phyloP scores from a whole-genome alignment of 2,329 filamentous ascomycete genomes.

The Neopestalotiopsis clavispora region DNA sequence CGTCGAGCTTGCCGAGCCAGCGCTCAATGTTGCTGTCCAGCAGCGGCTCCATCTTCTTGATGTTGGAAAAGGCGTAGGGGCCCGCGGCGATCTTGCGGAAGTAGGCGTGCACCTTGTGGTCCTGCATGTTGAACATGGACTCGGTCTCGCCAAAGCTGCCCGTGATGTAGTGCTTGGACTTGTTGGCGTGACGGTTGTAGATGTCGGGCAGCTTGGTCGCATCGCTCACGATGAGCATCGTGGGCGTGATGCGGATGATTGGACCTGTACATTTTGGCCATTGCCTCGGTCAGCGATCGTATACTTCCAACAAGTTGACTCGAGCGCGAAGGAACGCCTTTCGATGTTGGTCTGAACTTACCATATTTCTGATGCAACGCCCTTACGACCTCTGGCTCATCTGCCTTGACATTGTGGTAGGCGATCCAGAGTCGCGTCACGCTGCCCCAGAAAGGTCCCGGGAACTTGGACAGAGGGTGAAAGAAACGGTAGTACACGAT shows the following conservation, averaged over 20 bases:
- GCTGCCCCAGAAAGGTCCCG: conserved; percentile 58
- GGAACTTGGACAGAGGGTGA: conserved; percentile 56
- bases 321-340: too few species aligned
- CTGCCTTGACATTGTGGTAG: conserved; percentile 53
- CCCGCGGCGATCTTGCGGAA: conserved; percentile 59
- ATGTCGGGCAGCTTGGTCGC: conserved; percentile 59
- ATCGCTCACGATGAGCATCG: conserved; percentile 56
- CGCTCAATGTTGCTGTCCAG: conserved; percentile 53
- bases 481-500: conserved; percentile 56
- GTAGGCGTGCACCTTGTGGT: conserved; percentile 52
- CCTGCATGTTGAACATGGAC: conserved; percentile 62
- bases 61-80: conserved; percentile 60
- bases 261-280: conserved; percentile 42
- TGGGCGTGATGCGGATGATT: conserved; percentile 57
- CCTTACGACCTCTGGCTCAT: conserved; percentile 47
- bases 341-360: conserved; percentile 23
- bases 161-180: conserved; percentile 63
- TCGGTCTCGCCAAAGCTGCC: conserved; percentile 61
- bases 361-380: conserved; percentile 54
- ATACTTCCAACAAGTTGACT: too few species aligned
- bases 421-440: conserved; percentile 60
- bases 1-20: conserved; percentile 55
- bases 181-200: conserved; percentile 60
- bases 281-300: background rate
- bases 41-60: conserved; percentile 63